These are phyloP conservation scores for Byssochlamys sp. DNA, from an alignment of 2,329 filamentous ascomycete species.

Conservation along the genomic window DNA sequence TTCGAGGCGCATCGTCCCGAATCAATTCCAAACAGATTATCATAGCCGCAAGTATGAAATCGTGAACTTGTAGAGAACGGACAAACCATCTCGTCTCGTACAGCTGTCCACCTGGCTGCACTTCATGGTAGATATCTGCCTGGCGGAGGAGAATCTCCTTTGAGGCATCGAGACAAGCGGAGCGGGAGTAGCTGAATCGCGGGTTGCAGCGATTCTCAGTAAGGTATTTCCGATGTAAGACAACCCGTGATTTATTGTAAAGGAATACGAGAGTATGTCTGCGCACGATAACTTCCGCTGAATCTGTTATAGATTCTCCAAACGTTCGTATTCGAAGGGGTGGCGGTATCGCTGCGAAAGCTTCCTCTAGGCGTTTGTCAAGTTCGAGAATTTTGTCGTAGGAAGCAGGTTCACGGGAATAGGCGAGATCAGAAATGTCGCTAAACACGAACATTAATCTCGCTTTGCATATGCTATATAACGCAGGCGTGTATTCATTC, in stretches of 20 bases:
- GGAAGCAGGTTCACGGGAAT: slow-evolving; percentile 19
- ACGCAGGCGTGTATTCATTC: slow-evolving; percentile 41
- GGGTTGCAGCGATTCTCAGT: slow-evolving; percentile 22
- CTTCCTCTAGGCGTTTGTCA: slow-evolving; percentile 21
- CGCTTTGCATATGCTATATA: slow-evolving; percentile 26
- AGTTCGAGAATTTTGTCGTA: slow-evolving; percentile 23
- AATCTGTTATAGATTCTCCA: slow-evolving; percentile 34
- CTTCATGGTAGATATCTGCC: slow-evolving; percentile 38
- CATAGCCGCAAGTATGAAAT: slow-evolving; percentile 51
- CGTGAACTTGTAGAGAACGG: slow-evolving; percentile 46
- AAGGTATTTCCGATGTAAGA: slow-evolving; percentile 44
- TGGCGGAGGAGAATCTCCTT: slow-evolving; percentile 40
- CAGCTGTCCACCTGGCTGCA: slow-evolving; percentile 44
- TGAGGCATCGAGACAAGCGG: slow-evolving; percentile 38
- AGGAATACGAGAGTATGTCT: slow-evolving; percentile 42
- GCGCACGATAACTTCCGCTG: slow-evolving; percentile 41
- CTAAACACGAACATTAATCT: slow-evolving; percentile 22
- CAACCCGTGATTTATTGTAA: slow-evolving; percentile 40
- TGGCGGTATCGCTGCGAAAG: slow-evolving; percentile 4
- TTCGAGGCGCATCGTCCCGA: background rate
- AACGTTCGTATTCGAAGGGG: slow-evolving; percentile 10
- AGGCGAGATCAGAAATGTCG: slow-evolving; percentile 21
- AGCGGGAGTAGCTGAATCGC: slow-evolving; percentile 31
- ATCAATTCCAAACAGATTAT: slow-evolving; percentile 42
- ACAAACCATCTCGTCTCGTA: slow-evolving; percentile 48